Conservation (phyloP, 352 stramenopile genomes). For the Pythium monospermum region DNA sequence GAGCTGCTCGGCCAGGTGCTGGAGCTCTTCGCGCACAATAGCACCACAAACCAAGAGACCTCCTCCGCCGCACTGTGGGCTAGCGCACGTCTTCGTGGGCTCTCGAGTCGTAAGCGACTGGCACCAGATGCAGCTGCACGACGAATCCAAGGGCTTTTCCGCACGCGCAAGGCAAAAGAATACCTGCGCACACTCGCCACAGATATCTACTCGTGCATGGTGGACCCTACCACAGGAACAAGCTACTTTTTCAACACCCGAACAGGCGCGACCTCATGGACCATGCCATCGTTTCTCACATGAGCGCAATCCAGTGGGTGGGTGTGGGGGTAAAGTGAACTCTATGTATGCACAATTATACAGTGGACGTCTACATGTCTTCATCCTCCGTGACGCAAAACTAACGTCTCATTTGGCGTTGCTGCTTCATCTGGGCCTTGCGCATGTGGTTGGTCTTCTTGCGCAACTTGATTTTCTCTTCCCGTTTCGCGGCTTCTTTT, state of each 20-base stretch:
- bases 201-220: conserved; percentile 32
- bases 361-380: background rate
- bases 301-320: background rate
- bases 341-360: too few species aligned
- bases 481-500: conserved; percentile 66
- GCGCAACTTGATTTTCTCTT: conserved; percentile 74
- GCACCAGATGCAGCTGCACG: conserved; percentile 29
- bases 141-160: conserved; percentile 55
- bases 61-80: conserved; percentile 24
- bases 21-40: background rate
- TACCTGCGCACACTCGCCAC: conserved; percentile 30
- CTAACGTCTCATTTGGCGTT: conserved; percentile 24
- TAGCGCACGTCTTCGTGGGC: conserved; percentile 22
- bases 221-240: conserved; percentile 41
- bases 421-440: conserved; percentile 47
- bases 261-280: conserved; percentile 51
- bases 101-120: conserved; percentile 15
- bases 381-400: background rate
- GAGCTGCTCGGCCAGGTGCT: conserved; percentile 1
- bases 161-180: conserved; percentile 41
- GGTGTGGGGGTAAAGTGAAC: background rate
- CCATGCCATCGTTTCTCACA: conserved; percentile 34
- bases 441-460: conserved; percentile 78
- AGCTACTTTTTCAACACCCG: conserved; percentile 54
- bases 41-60: background rate